Percentiles rank a stretch among this genome's conserved stretches.
Conservation (phyloP, 169 alveolate genomes). For the Plasmodium ovale region DNA sequence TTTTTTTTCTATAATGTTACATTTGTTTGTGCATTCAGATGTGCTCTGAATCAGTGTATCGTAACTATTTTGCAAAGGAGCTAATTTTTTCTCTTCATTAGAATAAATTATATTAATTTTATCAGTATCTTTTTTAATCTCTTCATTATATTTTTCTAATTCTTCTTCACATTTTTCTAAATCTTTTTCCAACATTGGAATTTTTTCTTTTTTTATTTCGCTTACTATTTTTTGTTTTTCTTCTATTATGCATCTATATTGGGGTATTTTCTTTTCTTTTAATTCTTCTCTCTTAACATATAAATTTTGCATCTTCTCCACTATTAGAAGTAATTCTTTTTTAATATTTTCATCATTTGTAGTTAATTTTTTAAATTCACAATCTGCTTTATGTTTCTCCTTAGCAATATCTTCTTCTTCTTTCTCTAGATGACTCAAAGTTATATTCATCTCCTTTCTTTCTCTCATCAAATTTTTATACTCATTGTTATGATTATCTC, state of each 20-base stretch:
- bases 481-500: slow-evolving; percentile 48
- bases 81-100: slow-evolving; percentile 78
- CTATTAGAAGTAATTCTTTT: slow-evolving; percentile 80
- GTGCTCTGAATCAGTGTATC: slow-evolving; percentile 76
- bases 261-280: slow-evolving; percentile 77
- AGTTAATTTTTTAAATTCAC: slow-evolving; percentile 81
- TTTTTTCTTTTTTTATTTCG: slow-evolving; percentile 76
- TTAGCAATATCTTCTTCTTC: slow-evolving; percentile 80
- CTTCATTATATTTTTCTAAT: slow-evolving; percentile 77
- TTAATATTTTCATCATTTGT: slow-evolving; percentile 87
- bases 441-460: slow-evolving; percentile 79
- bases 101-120: slow-evolving; percentile 77
- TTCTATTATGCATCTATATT: slow-evolving; percentile 75
- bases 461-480: slow-evolving; percentile 77
- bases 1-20: slow-evolving; percentile 77
- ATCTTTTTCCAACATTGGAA: slow-evolving; percentile 79
- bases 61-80: slow-evolving; percentile 83
- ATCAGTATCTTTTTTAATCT: slow-evolving; percentile 77
- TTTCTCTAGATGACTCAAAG: slow-evolving; percentile 78
- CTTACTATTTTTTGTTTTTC: slow-evolving; percentile 72
- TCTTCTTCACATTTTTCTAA: slow-evolving; percentile 82
- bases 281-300: slow-evolving; percentile 76
- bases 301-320: slow-evolving; percentile 82
- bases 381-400: slow-evolving; percentile 79
- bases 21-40: slow-evolving; percentile 73